Evolutionary conservation across 768 basidiomycete species (phyloP).

Genomic region (Hemileccinum impolitum): DNA sequence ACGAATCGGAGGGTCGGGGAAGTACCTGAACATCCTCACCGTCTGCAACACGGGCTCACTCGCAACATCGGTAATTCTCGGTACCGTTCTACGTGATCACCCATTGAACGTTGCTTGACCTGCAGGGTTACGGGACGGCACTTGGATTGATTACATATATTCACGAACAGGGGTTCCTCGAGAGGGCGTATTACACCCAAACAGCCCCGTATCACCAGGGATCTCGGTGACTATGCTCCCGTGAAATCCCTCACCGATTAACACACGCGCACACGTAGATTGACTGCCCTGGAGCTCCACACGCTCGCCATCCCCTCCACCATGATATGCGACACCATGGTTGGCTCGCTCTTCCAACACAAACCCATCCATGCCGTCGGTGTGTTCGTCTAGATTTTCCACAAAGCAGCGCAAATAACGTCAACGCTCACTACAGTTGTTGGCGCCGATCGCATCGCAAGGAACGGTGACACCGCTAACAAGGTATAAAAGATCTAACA

Average conservation of each 20-base stretch:
- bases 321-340: slow-evolving; percentile 98
- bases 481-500: slow-evolving; percentile 51
- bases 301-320: slow-evolving; percentile 80
- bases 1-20: slow-evolving; percentile 32
- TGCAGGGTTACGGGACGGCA: slow-evolving; percentile 94
- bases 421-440: slow-evolving; percentile 47
- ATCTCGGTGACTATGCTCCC: slow-evolving; percentile 48
- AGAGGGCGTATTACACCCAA: slow-evolving; percentile 88
- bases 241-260: background rate
- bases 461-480: slow-evolving; percentile 96
- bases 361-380: slow-evolving; percentile 79
- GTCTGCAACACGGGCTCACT: slow-evolving; percentile 98
- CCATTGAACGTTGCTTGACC: slow-evolving; percentile 2
- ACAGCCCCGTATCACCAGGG: slow-evolving; percentile 95
- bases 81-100: background rate
- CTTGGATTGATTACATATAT: slow-evolving; percentile 91
- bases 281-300: slow-evolving; percentile 88
- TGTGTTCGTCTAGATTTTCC: slow-evolving; percentile 24
- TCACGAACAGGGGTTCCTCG: slow-evolving; percentile 71
- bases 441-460: slow-evolving; percentile 85
- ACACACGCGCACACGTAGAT: slow-evolving; percentile 37
- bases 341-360: slow-evolving; percentile 91
- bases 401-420: background rate
- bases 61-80: slow-evolving; percentile 71
- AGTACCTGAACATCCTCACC: slow-evolving; percentile 76